A percentile compares a stretch with the other conserved stretches of the same genome.
Evolutionary conservation across 75 land plant species (phyloP).

Genomic region (Picea sitchensis): DNA sequence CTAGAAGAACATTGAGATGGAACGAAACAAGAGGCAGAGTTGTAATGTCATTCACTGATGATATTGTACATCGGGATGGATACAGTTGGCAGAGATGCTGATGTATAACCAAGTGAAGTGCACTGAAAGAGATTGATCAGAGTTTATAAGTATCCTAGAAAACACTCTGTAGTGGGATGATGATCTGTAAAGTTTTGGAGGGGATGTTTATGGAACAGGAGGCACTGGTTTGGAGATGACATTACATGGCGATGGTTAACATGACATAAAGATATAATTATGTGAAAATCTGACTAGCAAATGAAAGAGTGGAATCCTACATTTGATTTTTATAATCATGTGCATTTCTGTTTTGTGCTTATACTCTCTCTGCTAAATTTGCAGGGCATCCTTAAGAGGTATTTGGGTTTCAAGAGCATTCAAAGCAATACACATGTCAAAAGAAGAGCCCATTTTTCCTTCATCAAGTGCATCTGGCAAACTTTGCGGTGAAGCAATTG

Average conservation of each 20-base stretch:
- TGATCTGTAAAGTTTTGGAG: neutral
- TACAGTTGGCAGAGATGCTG: neutral
- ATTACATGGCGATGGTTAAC: neutral
- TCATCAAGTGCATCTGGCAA: neutral
- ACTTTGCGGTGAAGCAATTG: neutral
- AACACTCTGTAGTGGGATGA: neutral
- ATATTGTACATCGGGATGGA: neutral
- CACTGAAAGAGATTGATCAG: neutral
- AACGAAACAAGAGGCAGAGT: neutral
- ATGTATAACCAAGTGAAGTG: neutral
- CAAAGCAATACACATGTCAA: neutral
- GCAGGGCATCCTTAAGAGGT: constrained; percentile 6
- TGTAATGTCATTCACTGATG: neutral
- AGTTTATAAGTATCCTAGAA: neutral
- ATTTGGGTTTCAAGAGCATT: constrained; percentile 5
- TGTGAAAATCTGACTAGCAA: neutral
- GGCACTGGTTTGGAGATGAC: neutral
- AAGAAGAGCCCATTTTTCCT: neutral
- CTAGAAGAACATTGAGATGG: neutral
- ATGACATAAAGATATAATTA: too few relatives aligned
- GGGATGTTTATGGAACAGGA: neutral
- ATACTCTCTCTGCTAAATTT: neutral
- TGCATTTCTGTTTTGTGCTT: too few relatives aligned
- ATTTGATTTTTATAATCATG: too few relatives aligned
- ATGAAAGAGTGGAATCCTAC: too few relatives aligned